phyloP scores from a whole-genome alignment of 2,329 filamentous ascomycete genomes.

The Aspergillus tamarii region DNA sequence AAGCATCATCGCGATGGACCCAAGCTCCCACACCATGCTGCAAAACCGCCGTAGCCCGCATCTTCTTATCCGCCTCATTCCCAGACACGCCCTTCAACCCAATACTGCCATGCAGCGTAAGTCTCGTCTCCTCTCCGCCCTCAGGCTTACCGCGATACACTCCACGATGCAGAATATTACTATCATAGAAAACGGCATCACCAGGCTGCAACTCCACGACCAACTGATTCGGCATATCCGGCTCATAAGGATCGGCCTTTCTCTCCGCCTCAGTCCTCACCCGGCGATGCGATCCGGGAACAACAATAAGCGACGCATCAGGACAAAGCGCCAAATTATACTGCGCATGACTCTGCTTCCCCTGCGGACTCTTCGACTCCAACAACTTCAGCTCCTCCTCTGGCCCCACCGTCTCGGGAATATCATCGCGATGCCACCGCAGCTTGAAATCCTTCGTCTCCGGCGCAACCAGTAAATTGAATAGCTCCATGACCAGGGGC shows the following conservation, averaged over 20 bases:
- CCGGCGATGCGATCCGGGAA: slow-evolving; percentile 75
- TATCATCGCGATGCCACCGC: slow-evolving; percentile 85
- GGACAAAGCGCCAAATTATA: slow-evolving; percentile 84
- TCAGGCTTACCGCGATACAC: slow-evolving; percentile 45
- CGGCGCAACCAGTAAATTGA: slow-evolving; percentile 81
- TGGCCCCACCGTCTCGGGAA: slow-evolving; percentile 65
- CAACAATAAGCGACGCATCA: slow-evolving; percentile 72
- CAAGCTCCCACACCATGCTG: slow-evolving; percentile 52
- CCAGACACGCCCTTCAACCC: slow-evolving; percentile 37
- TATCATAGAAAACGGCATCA: slow-evolving; percentile 86
- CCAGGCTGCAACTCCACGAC: slow-evolving; percentile 70
- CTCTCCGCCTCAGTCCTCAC: slow-evolving; percentile 72
- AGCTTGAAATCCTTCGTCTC: slow-evolving; percentile 69
- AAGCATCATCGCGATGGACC: slow-evolving; percentile 47
- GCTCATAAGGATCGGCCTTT: slow-evolving; percentile 66
- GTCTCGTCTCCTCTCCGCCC: slow-evolving; percentile 39
- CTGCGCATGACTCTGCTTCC: slow-evolving; percentile 71
- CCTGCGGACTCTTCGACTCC: slow-evolving; percentile 47
- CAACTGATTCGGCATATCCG: slow-evolving; percentile 64
- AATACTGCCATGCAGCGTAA: slow-evolving; percentile 50
- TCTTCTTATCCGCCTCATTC: slow-evolving; percentile 35
- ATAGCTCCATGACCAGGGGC: slow-evolving; percentile 80
- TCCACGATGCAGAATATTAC: slow-evolving; percentile 71
- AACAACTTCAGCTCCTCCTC: slow-evolving; percentile 70
- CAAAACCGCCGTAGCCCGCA: slow-evolving; percentile 48